Evolutionary conservation across 2,329 filamentous ascomycete genomes (phyloP).

Genomic region (Neobulgaria alba): DNA sequence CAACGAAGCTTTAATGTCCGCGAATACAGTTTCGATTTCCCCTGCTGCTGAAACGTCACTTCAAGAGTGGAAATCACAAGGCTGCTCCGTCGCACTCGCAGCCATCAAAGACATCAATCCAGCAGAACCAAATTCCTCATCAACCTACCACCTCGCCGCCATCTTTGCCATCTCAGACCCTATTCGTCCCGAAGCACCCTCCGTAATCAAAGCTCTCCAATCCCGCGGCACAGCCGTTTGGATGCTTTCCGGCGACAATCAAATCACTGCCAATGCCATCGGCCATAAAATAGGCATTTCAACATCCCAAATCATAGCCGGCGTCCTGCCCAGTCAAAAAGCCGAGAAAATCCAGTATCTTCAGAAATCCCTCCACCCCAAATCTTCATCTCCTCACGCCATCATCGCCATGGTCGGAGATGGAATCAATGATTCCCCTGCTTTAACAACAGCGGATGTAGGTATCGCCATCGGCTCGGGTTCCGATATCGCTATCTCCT

Average conservation of each 20-base stretch:
- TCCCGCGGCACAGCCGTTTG: conserved; percentile 64
- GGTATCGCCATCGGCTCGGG: conserved; percentile 76
- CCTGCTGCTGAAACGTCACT: conserved; percentile 31
- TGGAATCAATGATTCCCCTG: conserved; percentile 79
- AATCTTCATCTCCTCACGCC: conserved; percentile 26
- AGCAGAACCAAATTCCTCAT: background rate
- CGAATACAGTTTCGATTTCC: conserved; percentile 36
- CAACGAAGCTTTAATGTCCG: conserved; percentile 61
- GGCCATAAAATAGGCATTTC: conserved; percentile 69
- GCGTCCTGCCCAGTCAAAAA: conserved; percentile 79
- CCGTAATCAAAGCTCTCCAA: conserved; percentile 57
- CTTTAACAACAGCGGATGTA: conserved; percentile 70
- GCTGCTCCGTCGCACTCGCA: conserved; percentile 55
- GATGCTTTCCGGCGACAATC: conserved; percentile 91
- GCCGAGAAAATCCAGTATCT: conserved; percentile 60
- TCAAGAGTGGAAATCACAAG: conserved; percentile 50
- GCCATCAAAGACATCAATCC: conserved; percentile 33
- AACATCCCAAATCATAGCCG: conserved; percentile 67
- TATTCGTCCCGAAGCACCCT: conserved; percentile 62
- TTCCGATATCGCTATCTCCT: conserved; percentile 74
- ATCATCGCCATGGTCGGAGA: conserved; percentile 80
- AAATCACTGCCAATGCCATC: conserved; percentile 74
- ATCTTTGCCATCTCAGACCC: conserved; percentile 74
- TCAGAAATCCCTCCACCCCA: conserved; percentile 33
- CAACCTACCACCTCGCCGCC: conserved; percentile 35